Conservation (phyloP, 371 early-diverging fungal species). For the Blakeslea trispora region DNA sequence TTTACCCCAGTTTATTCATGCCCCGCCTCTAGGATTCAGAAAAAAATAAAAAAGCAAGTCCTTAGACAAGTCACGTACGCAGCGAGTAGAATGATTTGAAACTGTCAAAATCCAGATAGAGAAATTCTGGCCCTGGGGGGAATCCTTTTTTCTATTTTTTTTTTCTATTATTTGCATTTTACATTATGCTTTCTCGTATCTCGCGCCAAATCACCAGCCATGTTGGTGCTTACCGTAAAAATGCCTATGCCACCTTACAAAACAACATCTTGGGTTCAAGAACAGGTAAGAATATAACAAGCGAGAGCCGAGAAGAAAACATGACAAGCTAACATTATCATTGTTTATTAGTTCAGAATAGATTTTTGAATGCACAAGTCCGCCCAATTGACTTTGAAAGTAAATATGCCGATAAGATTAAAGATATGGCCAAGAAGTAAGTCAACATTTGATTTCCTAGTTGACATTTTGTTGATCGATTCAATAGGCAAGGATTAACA, state of each 20-base stretch:
- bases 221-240: conserved; percentile 2
- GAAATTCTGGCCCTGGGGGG: neutral
- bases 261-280: conserved; percentile 3
- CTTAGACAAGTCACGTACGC: conserved; percentile 5
- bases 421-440: conserved; percentile 63
- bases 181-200: conserved; percentile 11
- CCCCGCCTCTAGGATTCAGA: neutral
- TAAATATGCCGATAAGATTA: conserved; percentile 75
- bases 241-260: conserved; percentile 4
- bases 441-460: too few species aligned
- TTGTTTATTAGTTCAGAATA: conserved; percentile 21
- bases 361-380: conserved; percentile 20
- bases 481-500: conserved; percentile 45
- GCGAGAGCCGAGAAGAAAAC: too few species aligned
- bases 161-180: neutral
- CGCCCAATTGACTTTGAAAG: conserved; percentile 56
- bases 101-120: neutral
- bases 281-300: conserved; percentile 15
- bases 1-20: neutral
- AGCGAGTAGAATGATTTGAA: neutral
- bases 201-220: conserved; percentile 15
- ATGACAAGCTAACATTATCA: too few species aligned
- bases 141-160: neutral
- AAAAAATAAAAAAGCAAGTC: neutral
- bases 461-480: too few species aligned